Base-by-base conservation (phyloP, 2,329 filamentous ascomycete genomes). In the Cephalotrichum gorgonifer region DNA sequence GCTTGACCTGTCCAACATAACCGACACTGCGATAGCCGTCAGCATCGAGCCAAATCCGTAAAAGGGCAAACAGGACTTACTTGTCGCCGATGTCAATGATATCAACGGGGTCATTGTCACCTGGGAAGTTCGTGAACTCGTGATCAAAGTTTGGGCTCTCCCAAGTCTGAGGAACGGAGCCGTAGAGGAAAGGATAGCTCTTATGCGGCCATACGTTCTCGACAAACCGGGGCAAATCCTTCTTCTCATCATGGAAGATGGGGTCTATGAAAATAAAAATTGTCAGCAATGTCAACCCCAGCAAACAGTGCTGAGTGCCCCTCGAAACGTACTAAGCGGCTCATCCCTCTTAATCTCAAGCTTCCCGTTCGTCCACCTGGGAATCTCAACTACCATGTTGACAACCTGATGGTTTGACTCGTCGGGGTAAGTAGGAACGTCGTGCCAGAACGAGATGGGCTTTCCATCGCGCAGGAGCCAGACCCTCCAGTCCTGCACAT, bases 121-220 rank as follows among this genome's bases (percentile, higher is more conserved):
- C 68, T 1, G 58, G 51, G 6, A 53, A 59, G 0, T 60, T 60
- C 15, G 68, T 70, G 47, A 66, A 65, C 17, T 61, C 55, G 43
- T 70, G 66, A 17, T 65, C 53, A 31, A 63, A 58, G 51, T 69
- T 70, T 22, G 67, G 64, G 45, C 64, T 65, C 55, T 71, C 68
- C 68, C 68, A 71, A 0, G 68, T 71, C 53, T 70, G 68, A 0
- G 68, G 68, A 20, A 71, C 67, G 4, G 67, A 69, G 0, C 68
- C 68, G 44, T 71, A 71, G 25, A 65, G 58, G 52, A 70, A 69
- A 0, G 67, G 68, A 33, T 71, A 71, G 0, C 64, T 60, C 56
- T 65, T 69, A 56, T 70, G 67, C 33, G 68, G 68, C 65, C 66
- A 71, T 9, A 70, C 60, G 25, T 60, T 68, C 46, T 66, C 63